These are phyloP conservation scores for Xylariaceae sp. DNA, from an alignment of 2,329 filamentous ascomycete genomes.

Conservation along the genomic window DNA sequence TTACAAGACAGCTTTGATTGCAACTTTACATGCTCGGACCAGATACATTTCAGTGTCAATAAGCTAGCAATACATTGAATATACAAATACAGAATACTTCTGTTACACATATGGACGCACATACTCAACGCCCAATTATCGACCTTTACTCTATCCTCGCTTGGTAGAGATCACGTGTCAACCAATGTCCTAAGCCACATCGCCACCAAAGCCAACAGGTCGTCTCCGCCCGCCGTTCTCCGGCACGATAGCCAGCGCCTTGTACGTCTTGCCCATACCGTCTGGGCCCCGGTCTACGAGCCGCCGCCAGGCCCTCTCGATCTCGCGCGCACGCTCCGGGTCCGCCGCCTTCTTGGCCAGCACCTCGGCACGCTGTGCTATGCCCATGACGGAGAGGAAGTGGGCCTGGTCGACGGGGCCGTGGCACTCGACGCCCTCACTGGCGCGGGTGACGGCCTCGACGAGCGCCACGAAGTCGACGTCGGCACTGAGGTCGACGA, in stretches of 20 bases:
- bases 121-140: too few relatives aligned
- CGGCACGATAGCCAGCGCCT: constrained; percentile 85
- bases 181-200: constrained; percentile 35
- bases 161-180: too few relatives aligned
- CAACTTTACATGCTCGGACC: too few relatives aligned
- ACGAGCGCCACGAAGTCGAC: constrained; percentile 89
- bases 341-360: constrained; percentile 47
- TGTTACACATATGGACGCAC: too few relatives aligned
- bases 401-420: constrained; percentile 82
- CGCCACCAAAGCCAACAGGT: constrained; percentile 90
- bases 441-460: constrained; percentile 72
- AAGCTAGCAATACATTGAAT: too few relatives aligned
- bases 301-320: constrained; percentile 74
- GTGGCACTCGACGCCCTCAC: constrained; percentile 81
- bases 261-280: constrained; percentile 94
- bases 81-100: too few relatives aligned
- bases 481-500: constrained; percentile 85
- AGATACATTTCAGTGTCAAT: too few relatives aligned
- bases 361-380: constrained; percentile 69
- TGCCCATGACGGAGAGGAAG: constrained; percentile 79
- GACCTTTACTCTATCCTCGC: too few relatives aligned
- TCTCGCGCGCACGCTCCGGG: constrained; percentile 49
- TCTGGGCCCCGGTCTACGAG: constrained; percentile 76
- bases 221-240: constrained; percentile 68
- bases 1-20: too few relatives aligned